phyloP scores from a whole-genome alignment of 2,329 filamentous ascomycete species.

The Penicillium freii region DNA sequence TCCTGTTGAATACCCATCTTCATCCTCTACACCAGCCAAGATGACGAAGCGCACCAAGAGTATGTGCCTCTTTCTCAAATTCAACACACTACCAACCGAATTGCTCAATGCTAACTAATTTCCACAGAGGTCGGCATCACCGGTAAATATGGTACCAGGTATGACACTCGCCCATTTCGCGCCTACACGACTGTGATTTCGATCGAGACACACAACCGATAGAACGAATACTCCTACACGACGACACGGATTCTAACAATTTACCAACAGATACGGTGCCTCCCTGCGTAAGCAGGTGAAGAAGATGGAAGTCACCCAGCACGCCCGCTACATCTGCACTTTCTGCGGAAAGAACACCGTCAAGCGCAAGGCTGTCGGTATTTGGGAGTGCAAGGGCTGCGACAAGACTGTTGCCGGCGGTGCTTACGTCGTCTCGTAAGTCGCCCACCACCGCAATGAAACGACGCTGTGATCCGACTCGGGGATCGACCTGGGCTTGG shows the following conservation, averaged over 20 bases:
- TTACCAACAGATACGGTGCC: slow-evolving; percentile 78
- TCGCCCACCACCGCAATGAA: slow-evolving; percentile 37
- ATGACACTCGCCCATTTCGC: slow-evolving; percentile 47
- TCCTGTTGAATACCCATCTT: slow-evolving; percentile 39
- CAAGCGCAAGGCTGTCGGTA: slow-evolving; percentile 85
- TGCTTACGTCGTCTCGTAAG: slow-evolving; percentile 95
- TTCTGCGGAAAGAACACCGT: slow-evolving; percentile 98
- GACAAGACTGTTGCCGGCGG: slow-evolving; percentile 90
- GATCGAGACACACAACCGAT: slow-evolving; percentile 15
- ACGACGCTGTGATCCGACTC: not conserved
- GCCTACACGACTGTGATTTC: slow-evolving; percentile 15
- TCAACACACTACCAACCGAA: not conserved
- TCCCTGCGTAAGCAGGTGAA: slow-evolving; percentile 99
- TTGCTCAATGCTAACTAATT: slow-evolving; percentile 32
- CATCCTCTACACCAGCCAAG: slow-evolving; percentile 54
- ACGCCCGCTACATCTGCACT: slow-evolving; percentile 95
- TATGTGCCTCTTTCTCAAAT: slow-evolving; percentile 29
- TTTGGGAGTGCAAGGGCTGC: slow-evolving; percentile 96
- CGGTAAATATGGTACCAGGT: slow-evolving; percentile 98
- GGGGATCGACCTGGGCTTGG: not conserved
- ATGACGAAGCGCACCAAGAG: slow-evolving; percentile 96
- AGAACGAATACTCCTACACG: slow-evolving; percentile 3
- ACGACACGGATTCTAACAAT: slow-evolving; percentile 22
- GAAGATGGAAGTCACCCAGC: slow-evolving; percentile 99
- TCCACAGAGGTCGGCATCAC: slow-evolving; percentile 84